Conservation (phyloP, 192 early-diverging fungal genomes). For the Ambispora gerdemannii region DNA sequence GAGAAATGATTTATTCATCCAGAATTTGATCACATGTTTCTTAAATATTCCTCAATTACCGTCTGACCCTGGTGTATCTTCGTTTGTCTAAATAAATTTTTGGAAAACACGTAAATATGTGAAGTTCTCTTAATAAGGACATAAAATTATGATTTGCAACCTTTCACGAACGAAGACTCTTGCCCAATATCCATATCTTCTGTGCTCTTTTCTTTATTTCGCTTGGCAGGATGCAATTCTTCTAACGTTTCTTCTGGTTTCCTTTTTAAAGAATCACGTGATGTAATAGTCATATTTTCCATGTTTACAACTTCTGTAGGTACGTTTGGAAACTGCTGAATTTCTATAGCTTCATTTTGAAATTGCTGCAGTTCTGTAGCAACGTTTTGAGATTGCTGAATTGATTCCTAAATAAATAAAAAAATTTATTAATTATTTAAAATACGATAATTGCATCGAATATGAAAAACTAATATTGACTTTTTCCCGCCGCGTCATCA, state of each 20-base stretch:
- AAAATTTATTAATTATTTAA: not conserved
- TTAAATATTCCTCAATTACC: not conserved
- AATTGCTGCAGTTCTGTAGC: not conserved
- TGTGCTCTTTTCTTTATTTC: not conserved
- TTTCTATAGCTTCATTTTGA: not conserved
- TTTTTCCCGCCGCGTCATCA: slow-evolving; percentile 2
- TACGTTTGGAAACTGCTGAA: not conserved
- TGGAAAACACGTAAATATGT: not conserved
- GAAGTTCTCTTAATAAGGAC: not conserved
- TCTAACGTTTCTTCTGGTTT: not conserved
- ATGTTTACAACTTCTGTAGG: not conserved
- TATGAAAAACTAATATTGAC: not conserved
- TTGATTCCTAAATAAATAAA: not conserved
- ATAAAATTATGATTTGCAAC: not conserved
- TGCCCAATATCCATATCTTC: not conserved
- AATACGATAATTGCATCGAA: not conserved
- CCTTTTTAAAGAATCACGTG: not conserved
- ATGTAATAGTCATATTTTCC: too few species aligned
- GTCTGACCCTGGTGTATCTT: not conserved
- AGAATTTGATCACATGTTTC: not conserved
- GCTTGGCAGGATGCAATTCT: not conserved
- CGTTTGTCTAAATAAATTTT: not conserved
- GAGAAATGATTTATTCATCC: not conserved
- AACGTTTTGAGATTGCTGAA: not conserved
- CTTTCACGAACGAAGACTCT: not conserved